phyloP scores from a whole-genome alignment of 139 green algal species.

The Picochlorum sp. region DNA sequence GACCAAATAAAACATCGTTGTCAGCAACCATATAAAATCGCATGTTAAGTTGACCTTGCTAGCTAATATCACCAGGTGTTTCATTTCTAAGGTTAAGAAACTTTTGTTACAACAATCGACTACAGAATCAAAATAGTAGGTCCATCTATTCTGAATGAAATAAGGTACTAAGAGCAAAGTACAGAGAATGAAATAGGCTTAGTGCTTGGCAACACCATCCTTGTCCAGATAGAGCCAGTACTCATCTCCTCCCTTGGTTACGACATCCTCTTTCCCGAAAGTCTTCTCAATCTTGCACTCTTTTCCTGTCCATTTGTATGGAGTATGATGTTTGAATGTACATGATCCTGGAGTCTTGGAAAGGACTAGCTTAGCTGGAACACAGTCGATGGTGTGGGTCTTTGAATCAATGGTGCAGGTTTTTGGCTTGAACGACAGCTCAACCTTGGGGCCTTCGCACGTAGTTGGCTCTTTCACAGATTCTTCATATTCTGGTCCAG shows the following conservation, averaged over 20 bases:
- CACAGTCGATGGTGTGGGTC: slow-evolving; percentile 21
- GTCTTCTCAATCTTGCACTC: slow-evolving; percentile 24
- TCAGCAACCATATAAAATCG: too few species aligned
- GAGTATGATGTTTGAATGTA: slow-evolving; percentile 20
- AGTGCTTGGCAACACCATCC: not conserved
- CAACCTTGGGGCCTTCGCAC: slow-evolving; percentile 22
- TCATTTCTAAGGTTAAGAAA: too few species aligned
- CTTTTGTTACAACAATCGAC: too few species aligned
- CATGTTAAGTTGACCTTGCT: too few species aligned
- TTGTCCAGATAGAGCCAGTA: slow-evolving; percentile 6
- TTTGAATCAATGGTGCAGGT: slow-evolving; percentile 13
- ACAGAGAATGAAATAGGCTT: not conserved
- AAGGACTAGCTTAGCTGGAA: slow-evolving; percentile 28
- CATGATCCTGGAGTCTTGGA: slow-evolving; percentile 24
- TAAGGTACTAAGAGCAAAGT: not conserved
- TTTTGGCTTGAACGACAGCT: slow-evolving; percentile 19
- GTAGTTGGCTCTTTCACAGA: slow-evolving; percentile 8
- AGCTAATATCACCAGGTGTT: too few species aligned
- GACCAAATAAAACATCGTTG: not conserved
- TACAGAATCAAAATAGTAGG: too few species aligned
- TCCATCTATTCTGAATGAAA: too few species aligned
- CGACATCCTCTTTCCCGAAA: slow-evolving; percentile 6
- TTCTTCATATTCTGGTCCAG: slow-evolving; percentile 5
- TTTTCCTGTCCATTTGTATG: slow-evolving; percentile 17
- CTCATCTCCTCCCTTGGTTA: slow-evolving; percentile 12